Base-by-base conservation (phyloP, 2,329 filamentous ascomycete species). In the Phoma herbarum region DNA sequence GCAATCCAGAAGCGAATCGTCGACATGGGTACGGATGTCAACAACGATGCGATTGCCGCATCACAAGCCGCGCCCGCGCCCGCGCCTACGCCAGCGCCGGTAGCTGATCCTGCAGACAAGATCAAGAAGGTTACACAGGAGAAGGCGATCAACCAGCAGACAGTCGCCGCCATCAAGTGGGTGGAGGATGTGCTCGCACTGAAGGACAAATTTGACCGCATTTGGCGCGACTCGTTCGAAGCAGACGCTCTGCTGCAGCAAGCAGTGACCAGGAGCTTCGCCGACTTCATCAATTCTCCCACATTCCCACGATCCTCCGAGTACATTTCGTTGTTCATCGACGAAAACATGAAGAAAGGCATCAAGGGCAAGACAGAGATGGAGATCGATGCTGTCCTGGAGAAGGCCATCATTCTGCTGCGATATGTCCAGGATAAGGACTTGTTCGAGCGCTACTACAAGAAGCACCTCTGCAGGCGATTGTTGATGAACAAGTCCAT, bases 401-500 rank as follows among this genome's bases (percentile, higher is more conserved):
- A 97, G 59, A 96, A 95, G 74, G 93, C 93, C 12, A 96, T 97
- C 60, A 87, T 90, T 0, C 82, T 99, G 7, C 85, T 99, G 51
- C 88, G 93, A 44, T 97, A 96, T 68, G 86, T 99, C 35, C 87
- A 89, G 54, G 94, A 98, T 71, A 95, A 94, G 78, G 95, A 99
- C 74, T 84, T 96, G 66, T 97, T 99, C 71, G 94, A 99, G 80
- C 88, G 91, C 4, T 99, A 99, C 77, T 98, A 99, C 82, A 97
- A 98, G 82, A 96, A 96, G 75, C 95, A 99, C 78, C 84, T 99
- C 23, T 94, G 92, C 43, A 90, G 92, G 59, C 88, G 95, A 50
- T 81, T 99, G 41, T 82, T 99, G 18, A 91, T 95, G 79, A 91
- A 90, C 73, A 96, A 95, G 70, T 94, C 92, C 0, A 89, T 96